Conservation (phyloP, 257 asterid species). For the Cinchona pubescens region DNA sequence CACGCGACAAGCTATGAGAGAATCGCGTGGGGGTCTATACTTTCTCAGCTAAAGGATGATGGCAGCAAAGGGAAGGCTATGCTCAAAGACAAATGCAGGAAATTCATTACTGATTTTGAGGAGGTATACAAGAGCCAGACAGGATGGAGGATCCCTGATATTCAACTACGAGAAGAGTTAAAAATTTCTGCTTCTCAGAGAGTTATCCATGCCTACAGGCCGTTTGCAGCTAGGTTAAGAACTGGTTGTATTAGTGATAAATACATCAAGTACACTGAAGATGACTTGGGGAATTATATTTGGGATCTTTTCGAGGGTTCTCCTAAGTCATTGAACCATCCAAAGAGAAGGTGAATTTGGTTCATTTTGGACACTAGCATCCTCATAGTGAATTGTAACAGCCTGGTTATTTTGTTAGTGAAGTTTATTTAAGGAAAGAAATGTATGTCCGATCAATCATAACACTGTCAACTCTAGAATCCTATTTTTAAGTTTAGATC, state of each 20-base stretch:
- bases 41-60: slow-evolving; percentile 37
- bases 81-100: slow-evolving; percentile 55
- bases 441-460: background rate
- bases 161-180: slow-evolving; percentile 49
- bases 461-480: background rate
- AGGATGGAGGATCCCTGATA: slow-evolving; percentile 63
- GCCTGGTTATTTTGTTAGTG: background rate
- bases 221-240: slow-evolving; percentile 32
- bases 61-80: slow-evolving; percentile 43
- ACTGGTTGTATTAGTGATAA: slow-evolving; percentile 38
- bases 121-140: slow-evolving; percentile 60
- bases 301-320: slow-evolving; percentile 61
- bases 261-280: slow-evolving; percentile 59
- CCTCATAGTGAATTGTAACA: background rate
- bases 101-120: slow-evolving; percentile 52
- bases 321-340: slow-evolving; percentile 41
- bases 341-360: slow-evolving; percentile 35
- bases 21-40: slow-evolving; percentile 46
- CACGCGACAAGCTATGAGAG: slow-evolving; percentile 52
- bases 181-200: slow-evolving; percentile 40
- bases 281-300: slow-evolving; percentile 51
- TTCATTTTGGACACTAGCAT: background rate
- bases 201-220: slow-evolving; percentile 53
- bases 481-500: background rate
- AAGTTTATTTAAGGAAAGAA: background rate